Base-by-base conservation (phyloP, 1,284 basidiomycete genomes). In the Sporisorium scitamineum region DNA sequence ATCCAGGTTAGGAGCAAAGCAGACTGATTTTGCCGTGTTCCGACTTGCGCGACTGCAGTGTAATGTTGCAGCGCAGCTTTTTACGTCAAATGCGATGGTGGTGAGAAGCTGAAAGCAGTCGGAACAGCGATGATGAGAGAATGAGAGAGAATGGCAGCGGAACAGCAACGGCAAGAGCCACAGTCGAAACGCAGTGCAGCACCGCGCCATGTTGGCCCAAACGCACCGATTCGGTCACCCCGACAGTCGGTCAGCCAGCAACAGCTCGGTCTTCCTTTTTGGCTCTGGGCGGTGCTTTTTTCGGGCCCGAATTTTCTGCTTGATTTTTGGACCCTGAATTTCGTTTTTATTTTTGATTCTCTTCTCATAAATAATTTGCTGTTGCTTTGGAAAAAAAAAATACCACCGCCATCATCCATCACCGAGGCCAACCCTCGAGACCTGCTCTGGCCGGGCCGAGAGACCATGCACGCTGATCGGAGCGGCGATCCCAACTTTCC, bases 401-500 rank as follows among this genome's bases (percentile, higher is more conserved):
- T n/a, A n/a, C n/a, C 26, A 32, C 10, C 37, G 47, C 20, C 45
- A 52, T n/a, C 42, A 61, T 11, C n/a, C 48, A 26, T 26, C 39
- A 34, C 8, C 42, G n/a, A 53, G 13, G 54, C n/a, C 1, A 13
- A 22, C 24, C 32, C 51, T 55, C 47, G 22, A 56, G 54, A 63
- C 34, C 45, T 56, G 61, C 61, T 32, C 22, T 18, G 39, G 52
- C 7, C 48, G 56, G 55, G 54, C 59, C 44, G 18, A 44, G 39
- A 44, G 32, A 48, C n/a, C 29, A 61, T 55, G 59, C n/a, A 29
- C 37, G 52, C 62, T 31, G 60, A 72, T 39, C 56, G 60, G 13
- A 66, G 61, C 52, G 55, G 55, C 20, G 79, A 80, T 53, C 80
- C 81, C 27, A 83, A 83, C 56, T 82, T 83, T 45, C 81, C 81